Evolutionary conservation across 345 rosid species (phyloP).

Genomic region (Erodium maritimum): DNA sequence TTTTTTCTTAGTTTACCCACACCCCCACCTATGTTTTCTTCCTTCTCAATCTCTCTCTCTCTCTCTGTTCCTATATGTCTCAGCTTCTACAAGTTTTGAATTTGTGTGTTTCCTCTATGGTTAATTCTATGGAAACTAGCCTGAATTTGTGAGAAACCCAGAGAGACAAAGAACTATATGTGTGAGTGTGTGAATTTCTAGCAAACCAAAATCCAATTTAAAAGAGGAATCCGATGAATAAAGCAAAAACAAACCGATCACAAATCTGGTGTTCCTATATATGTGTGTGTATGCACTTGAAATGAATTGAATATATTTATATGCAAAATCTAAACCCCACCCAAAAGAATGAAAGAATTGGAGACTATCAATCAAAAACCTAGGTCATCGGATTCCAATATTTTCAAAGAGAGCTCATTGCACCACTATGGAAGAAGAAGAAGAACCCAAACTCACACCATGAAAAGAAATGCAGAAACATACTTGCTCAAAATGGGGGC

Average conservation of each 20-base stretch:
- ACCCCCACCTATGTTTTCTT: conserved; percentile 16
- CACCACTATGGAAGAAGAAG: neutral
- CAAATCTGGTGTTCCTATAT: conserved; percentile 18
- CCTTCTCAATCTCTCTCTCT: conserved; percentile 8
- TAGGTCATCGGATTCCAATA: conserved; percentile 93
- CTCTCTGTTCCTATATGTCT: conserved; percentile 39
- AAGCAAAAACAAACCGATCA: neutral
- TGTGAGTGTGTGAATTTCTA: conserved; percentile 37
- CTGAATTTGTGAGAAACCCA: conserved; percentile 17
- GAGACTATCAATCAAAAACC: conserved; percentile 27
- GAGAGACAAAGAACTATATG: conserved; percentile 22
- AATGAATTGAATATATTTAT: conserved; percentile 5
- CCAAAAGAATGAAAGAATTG: conserved; percentile 82
- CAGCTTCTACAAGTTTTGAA: conserved; percentile 15
- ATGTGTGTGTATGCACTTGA: conserved; percentile 13
- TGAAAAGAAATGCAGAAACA: conserved; percentile 22
- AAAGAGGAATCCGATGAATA: conserved; percentile 6
- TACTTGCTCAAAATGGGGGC: conserved; percentile 26
- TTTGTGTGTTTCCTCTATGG: conserved; percentile 9
- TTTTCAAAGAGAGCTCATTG: conserved; percentile 38
- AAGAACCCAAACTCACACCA: conserved; percentile 24
- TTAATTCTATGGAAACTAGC: conserved; percentile 4
- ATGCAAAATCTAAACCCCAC: conserved; percentile 14
- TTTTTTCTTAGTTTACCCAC: conserved; percentile 32
- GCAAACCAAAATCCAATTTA: conserved; percentile 3